Evolutionary conservation across 148 eudicot genomes (phyloP).

Genomic region (Cornus florida): DNA sequence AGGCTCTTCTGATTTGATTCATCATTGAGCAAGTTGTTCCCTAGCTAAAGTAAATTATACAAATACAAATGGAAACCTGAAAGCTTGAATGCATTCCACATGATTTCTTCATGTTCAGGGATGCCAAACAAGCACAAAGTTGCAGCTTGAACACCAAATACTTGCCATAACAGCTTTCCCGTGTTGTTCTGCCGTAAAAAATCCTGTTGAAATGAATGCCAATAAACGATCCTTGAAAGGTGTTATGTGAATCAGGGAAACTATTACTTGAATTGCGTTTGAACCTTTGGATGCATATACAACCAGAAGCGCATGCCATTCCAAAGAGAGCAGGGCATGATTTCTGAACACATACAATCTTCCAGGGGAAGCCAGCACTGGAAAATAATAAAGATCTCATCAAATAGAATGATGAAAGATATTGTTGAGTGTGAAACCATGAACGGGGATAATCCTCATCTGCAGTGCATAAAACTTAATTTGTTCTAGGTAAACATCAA

Average conservation of each 20-base stretch:
- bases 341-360: conserved; percentile 86
- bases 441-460: neutral
- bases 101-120: conserved; percentile 81
- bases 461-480: neutral
- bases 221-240: neutral
- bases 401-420: neutral
- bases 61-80: conserved; percentile 47
- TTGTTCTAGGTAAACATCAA: neutral
- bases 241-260: neutral
- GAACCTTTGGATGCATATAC: conserved; percentile 99
- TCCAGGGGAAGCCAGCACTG: conserved; percentile 93
- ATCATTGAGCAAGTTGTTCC: too few species aligned
- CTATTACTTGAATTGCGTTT: neutral
- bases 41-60: neutral
- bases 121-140: conserved; percentile 86
- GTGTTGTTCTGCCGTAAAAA: conserved; percentile 95
- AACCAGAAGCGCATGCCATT: conserved; percentile 77
- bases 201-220: conserved; percentile 50
- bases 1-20: too few species aligned
- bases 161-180: conserved; percentile 97
- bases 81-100: conserved; percentile 80
- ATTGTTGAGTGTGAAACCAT: neutral
- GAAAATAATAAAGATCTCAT: neutral
- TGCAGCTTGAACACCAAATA: conserved; percentile 86
- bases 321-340: conserved; percentile 57